Evolutionary conservation across 768 basidiomycete species (phyloP), one percentile per base, ranked within the genome.

Genomic region (Podaxis sp.): DNA sequence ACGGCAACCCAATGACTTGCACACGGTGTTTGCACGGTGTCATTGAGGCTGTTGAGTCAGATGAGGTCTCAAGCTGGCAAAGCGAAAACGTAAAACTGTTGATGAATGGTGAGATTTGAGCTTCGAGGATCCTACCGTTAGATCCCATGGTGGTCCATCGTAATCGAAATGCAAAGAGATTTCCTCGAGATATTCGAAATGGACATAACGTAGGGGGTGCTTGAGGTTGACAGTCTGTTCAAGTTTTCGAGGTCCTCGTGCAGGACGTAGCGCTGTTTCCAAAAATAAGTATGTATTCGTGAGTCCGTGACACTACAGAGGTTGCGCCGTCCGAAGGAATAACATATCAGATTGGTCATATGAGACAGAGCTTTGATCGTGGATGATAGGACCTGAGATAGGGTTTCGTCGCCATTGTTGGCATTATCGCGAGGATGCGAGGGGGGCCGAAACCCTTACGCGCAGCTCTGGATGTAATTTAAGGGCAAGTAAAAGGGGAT

Each of bases 1-100:
- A 28, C 26, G 26, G 26, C 26, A 4, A 28, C 4, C 4, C 4
- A 28, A 4, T 28, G 26, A 28, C 26, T 28, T 5, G 26, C 5
- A 28, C 26, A 28, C 26, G 26, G 26, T 7, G 22, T 22, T 22
- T 22, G 22, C 22, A 22, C 22, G 22, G 22, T 22, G 22, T 22
- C 22, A 22, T 22, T 22, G 22, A 22, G 22, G 22, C 22, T 22
- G 22, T 22, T 22, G 74, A 74, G 0, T 68, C 65, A 0, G 77
- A 79, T 1, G 72, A 68, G n/a, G 80, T 72, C 0, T 67, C 65
- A 17, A 80, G 69, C 13, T 67, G 69, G 11, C 56, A 67, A 22
- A 80, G 68, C 1, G 71, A 67, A 15, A n/a, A n/a, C 4, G 61
- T 52, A 4, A 70, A 63, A 9, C 74, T 73, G n/a, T 70, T 69